Conservation (phyloP, 2,329 filamentous ascomycete species). For the Sphaerulina musiva region DNA sequence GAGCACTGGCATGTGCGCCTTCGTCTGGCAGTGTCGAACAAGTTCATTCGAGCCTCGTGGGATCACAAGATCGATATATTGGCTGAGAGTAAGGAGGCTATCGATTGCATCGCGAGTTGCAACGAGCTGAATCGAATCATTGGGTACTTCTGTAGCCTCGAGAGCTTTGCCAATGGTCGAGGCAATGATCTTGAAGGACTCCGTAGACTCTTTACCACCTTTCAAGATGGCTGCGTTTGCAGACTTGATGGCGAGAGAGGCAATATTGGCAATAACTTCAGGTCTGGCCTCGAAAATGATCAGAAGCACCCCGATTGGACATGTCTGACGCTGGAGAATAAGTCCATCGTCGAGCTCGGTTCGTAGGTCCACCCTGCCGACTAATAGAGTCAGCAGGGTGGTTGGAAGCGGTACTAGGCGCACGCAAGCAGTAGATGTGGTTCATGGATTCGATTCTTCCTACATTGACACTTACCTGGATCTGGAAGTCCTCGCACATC, state of each 20-base stretch:
- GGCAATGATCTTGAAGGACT: slow-evolving; percentile 91
- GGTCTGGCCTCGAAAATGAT: slow-evolving; percentile 98
- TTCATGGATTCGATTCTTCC: slow-evolving; percentile 1
- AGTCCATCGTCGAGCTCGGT: slow-evolving; percentile 83
- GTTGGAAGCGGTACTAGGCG: neutral
- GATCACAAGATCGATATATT: slow-evolving; percentile 89
- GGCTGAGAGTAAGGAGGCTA: slow-evolving; percentile 76
- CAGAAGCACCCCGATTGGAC: slow-evolving; percentile 92
- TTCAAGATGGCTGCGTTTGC: slow-evolving; percentile 96
- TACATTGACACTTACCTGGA: slow-evolving; percentile 56
- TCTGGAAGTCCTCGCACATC: slow-evolving; percentile 80
- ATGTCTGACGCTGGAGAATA: slow-evolving; percentile 78
- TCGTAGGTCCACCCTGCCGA: slow-evolving; percentile 75
- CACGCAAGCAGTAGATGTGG: neutral
- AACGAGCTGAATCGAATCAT: slow-evolving; percentile 84
- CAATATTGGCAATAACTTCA: slow-evolving; percentile 97
- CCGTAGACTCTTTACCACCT: slow-evolving; percentile 89
- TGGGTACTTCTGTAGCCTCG: slow-evolving; percentile 65
- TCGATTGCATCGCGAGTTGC: slow-evolving; percentile 87
- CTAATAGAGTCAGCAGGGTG: slow-evolving; percentile 42
- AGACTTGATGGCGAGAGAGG: slow-evolving; percentile 90
- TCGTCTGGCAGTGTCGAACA: slow-evolving; percentile 80
- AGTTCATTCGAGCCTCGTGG: slow-evolving; percentile 86
- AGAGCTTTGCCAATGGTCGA: slow-evolving; percentile 75
- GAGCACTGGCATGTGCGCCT: slow-evolving; percentile 89